Evolutionary conservation across 2,329 filamentous ascomycete genomes (phyloP).

Genomic region (Conoideocrella luteorostrata): DNA sequence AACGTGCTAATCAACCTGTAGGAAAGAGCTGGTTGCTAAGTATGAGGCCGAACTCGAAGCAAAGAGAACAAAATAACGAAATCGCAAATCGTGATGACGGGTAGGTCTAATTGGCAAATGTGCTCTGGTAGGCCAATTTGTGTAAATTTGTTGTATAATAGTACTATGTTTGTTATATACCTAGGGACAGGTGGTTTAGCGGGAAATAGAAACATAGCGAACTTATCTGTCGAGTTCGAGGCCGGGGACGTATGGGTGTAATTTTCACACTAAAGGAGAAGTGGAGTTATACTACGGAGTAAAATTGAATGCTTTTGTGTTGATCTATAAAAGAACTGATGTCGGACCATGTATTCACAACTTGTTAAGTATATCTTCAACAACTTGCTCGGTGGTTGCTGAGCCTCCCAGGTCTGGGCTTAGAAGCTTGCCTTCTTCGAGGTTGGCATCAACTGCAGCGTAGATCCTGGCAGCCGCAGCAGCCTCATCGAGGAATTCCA

Average conservation of each 20-base stretch:
- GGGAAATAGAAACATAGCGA: too few relatives aligned
- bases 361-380: slow-evolving; percentile 78
- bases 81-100: too few relatives aligned
- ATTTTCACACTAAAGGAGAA: too few relatives aligned
- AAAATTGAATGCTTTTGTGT: too few relatives aligned
- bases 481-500: slow-evolving; percentile 89
- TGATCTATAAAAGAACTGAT: not conserved
- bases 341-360: slow-evolving; percentile 44
- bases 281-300: too few relatives aligned
- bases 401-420: slow-evolving; percentile 87
- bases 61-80: slow-evolving; percentile 45
- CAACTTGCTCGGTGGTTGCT: slow-evolving; percentile 78
- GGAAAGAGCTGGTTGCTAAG: slow-evolving; percentile 54
- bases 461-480: slow-evolving; percentile 85
- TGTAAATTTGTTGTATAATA: too few relatives aligned
- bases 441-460: slow-evolving; percentile 80
- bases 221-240: too few relatives aligned
- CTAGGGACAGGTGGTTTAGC: too few relatives aligned
- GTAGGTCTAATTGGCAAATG: too few relatives aligned
- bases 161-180: too few relatives aligned
- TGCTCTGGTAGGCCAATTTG: too few relatives aligned
- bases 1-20: slow-evolving; percentile 18
- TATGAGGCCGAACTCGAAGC: slow-evolving; percentile 52
- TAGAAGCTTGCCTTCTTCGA: slow-evolving; percentile 75
- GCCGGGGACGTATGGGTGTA: too few relatives aligned